Percentiles rank a stretch among this genome's conserved stretches.
phyloP scores from a whole-genome alignment of 2,329 filamentous ascomycete genomes.

The Trichoderma cornu-damae region DNA sequence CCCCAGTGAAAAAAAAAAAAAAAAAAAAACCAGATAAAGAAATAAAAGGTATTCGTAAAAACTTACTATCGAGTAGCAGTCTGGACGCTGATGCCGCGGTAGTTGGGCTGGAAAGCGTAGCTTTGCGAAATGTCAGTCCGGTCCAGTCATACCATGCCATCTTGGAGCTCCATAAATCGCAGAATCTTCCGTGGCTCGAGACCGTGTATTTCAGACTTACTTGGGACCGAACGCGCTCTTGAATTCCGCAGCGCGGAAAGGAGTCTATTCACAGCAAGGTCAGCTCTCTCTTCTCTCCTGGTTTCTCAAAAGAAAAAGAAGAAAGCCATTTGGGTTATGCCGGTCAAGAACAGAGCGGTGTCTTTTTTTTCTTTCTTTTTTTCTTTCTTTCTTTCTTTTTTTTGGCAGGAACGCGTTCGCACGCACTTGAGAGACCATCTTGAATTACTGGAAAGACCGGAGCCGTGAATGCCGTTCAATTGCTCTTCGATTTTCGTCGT shows the following conservation, averaged over 20 bases:
- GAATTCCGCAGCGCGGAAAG: constrained; percentile 46
- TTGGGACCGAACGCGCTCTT: constrained; percentile 62
- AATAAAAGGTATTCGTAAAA: background rate
- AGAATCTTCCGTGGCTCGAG: background rate
- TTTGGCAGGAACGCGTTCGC: too few relatives aligned
- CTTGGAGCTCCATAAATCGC: background rate
- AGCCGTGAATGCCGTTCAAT: constrained; percentile 34
- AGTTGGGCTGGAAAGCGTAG: constrained; percentile 54
- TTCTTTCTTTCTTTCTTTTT: too few relatives aligned
- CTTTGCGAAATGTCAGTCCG: constrained; percentile 34
- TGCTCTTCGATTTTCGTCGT: constrained; percentile 32
- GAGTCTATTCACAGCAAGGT: constrained; percentile 36
- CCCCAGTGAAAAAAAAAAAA: background rate
- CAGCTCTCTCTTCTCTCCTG: too few relatives aligned
- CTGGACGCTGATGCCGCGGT: constrained; percentile 41
- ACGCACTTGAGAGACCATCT: constrained; percentile 41
- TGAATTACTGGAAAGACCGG: constrained; percentile 31
- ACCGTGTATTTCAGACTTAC: constrained; percentile 39
- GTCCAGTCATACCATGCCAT: background rate
- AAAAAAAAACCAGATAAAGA: too few relatives aligned
- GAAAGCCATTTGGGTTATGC: background rate
- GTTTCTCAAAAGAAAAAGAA: too few relatives aligned
- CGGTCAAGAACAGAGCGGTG: too few relatives aligned
- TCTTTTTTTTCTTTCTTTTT: too few relatives aligned
- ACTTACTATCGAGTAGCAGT: constrained; percentile 52